Evolutionary conservation across 208 protist species (phyloP).

Genomic region (Vickermania spadyakhi): DNA sequence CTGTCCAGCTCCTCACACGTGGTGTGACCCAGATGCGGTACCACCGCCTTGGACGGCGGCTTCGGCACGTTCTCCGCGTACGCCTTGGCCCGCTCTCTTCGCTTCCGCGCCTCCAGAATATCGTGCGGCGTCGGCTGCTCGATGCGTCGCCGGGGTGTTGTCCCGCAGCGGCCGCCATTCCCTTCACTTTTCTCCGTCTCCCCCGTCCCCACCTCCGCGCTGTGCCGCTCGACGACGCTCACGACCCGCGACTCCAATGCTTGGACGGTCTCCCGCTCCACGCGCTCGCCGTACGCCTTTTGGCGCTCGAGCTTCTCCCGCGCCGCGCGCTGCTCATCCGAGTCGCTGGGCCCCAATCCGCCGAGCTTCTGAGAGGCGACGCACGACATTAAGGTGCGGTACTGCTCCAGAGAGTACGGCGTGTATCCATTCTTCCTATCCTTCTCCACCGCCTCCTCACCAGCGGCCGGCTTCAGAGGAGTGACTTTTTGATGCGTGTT

Average conservation of each 20-base stretch:
- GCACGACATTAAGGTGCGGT: conserved; percentile 52
- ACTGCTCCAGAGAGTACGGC: conserved; percentile 57
- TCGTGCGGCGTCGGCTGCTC: conserved; percentile 21
- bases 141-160: background rate
- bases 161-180: background rate
- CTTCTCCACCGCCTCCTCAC: background rate
- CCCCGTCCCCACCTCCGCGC: background rate
- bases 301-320: conserved; percentile 32
- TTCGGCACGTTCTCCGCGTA: conserved; percentile 32
- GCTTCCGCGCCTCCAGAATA: conserved; percentile 28
- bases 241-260: conserved; percentile 13
- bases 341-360: conserved; percentile 68
- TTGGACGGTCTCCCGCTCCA: conserved; percentile 14
- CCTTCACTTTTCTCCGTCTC: background rate
- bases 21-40: background rate
- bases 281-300: conserved; percentile 40
- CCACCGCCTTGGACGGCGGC: background rate
- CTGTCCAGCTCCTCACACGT: background rate
- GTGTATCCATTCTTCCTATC: conserved; percentile 21
- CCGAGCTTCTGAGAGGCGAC: conserved; percentile 23
- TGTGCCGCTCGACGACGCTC: conserved; percentile 6
- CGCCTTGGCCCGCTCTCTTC: conserved; percentile 37
- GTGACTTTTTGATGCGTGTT: no score
- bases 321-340: conserved; percentile 60
- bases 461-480: no score